Base-by-base conservation (phyloP, 495 filamentous ascomycete genomes). In the Penicillium tannophilum region DNA sequence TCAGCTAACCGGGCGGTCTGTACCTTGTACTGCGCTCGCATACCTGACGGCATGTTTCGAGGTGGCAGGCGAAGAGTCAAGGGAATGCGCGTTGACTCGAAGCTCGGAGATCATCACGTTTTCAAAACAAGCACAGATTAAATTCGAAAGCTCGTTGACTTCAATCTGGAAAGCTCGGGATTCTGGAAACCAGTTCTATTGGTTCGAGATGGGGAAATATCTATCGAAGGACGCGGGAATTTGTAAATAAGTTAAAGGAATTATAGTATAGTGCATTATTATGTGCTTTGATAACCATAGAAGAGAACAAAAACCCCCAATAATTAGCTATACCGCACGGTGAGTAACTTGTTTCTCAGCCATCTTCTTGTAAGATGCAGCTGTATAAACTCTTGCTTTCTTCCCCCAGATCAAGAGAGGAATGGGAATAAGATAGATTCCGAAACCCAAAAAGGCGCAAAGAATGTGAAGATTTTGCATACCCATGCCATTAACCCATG, bases 401-500 rank as follows among this genome's bases (percentile, higher is more conserved):
- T 69, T 69, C 1, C 67, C 64, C 67, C 67, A 69, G 1, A 67
- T 43, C 0, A 69, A 44, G 9, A 69, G 50, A 20, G 62, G 64
- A 0, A 70, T 52, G 6, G 67, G 62, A 10, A 70, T 54, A 17
- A 70, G 11, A 16, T 63, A 54, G n/a, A 68, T 30, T 6, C 47
- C 24, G 19, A 70, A 68, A 1, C 57, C 62, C 17, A 70, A 5
- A 3, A 63, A 53, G 12, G 67, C 48, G 41, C 58, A 52, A 16
- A 67, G 36, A 51, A 69, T 59, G 35, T 69, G 67, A 2, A 69
- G 57, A 31, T 76, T 70, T 16, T 64, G 64, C 55, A 73, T 63
- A 16, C 74, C 74, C 67, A 71, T 72, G 12, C 60, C 60, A 5
- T 67, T 60, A 2, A 76, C 63, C 73, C 74, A 77, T 1, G 72